Evolutionary conservation across 2,329 filamentous ascomycete species (phyloP).

Genomic region (Trematosphaeria pertusa): DNA sequence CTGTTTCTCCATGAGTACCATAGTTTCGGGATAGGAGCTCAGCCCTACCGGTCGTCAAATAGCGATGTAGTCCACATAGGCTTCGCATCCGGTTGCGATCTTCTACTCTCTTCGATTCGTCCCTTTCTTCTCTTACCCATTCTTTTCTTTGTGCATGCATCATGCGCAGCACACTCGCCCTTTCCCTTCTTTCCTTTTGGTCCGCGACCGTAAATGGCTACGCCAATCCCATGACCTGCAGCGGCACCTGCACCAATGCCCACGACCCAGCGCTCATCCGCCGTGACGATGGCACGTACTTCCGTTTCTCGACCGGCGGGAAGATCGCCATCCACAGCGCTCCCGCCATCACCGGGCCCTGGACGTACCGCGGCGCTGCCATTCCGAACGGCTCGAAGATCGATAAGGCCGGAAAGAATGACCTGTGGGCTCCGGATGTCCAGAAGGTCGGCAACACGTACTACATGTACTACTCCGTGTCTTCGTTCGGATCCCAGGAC

Average conservation of each 20-base stretch:
- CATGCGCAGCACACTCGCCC: background rate
- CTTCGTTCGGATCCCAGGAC: constrained; percentile 65
- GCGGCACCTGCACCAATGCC: constrained; percentile 51
- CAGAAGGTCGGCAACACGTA: constrained; percentile 64
- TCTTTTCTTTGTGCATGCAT: no score
- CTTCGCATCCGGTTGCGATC: no score
- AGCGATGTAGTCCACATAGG: background rate
- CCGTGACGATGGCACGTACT: constrained; percentile 59
- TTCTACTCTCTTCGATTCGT: no score
- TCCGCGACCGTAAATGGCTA: constrained; percentile 38
- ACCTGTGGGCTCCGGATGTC: constrained; percentile 70
- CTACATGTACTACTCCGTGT: constrained; percentile 72
- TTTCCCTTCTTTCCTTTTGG: background rate
- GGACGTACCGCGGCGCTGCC: constrained; percentile 57
- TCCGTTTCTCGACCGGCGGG: constrained; percentile 61
- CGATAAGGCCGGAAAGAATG: constrained; percentile 53
- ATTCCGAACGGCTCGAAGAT: constrained; percentile 56
- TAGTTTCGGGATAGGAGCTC: background rate
- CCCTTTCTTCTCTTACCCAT: no score
- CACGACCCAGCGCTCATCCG: constrained; percentile 60
- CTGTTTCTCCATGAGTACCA: background rate
- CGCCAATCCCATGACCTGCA: constrained; percentile 50
- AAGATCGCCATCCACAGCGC: constrained; percentile 59
- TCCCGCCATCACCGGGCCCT: constrained; percentile 57
- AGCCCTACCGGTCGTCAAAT: no score